phyloP scores from a whole-genome alignment of 2,329 filamentous ascomycete species.

The Rhytidhysteron rufulum region DNA sequence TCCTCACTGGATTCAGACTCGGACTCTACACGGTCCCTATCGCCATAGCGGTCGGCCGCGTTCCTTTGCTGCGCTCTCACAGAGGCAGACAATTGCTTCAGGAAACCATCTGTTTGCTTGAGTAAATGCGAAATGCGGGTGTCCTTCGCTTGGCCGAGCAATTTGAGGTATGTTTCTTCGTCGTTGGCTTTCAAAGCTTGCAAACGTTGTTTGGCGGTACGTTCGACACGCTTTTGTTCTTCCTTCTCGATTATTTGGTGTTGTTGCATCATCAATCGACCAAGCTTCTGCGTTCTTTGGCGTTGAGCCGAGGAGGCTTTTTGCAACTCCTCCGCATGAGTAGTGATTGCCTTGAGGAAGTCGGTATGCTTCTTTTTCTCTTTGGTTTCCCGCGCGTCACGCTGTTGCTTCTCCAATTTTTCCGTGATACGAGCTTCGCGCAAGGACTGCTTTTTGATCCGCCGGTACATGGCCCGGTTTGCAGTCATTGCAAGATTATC shows the following conservation, averaged over 20 bases:
- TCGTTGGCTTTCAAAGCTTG: conserved; percentile 98
- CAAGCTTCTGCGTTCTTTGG: conserved; percentile 77
- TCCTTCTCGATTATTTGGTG: conserved; percentile 98
- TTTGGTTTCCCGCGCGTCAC: conserved; percentile 88
- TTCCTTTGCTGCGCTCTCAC: conserved; percentile 91
- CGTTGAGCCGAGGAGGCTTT: conserved; percentile 64
- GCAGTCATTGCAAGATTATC: conserved; percentile 97
- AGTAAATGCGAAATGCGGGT: conserved; percentile 97
- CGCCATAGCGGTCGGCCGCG: conserved; percentile 73
- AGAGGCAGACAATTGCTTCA: conserved; percentile 90
- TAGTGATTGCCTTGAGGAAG: conserved; percentile 81
- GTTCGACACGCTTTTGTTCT: conserved; percentile 96
- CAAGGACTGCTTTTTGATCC: conserved; percentile 95
- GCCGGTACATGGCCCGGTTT: conserved; percentile 83
- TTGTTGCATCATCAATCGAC: conserved; percentile 81
- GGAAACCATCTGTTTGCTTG: conserved; percentile 94
- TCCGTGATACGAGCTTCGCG: conserved; percentile 95
- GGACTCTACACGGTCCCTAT: conserved; percentile 52
- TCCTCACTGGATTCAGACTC: conserved; percentile 57
- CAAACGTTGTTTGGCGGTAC: conserved; percentile 98
- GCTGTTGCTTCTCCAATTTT: conserved; percentile 98
- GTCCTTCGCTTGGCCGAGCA: conserved; percentile 97
- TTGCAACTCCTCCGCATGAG: conserved; percentile 74
- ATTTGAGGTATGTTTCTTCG: conserved; percentile 96
- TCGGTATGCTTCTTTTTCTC: conserved; percentile 98